Percentiles rank a stretch among this genome's conserved stretches.
Conservation (phyloP, 441 rosid species). For the Omphalea diandra region DNA sequence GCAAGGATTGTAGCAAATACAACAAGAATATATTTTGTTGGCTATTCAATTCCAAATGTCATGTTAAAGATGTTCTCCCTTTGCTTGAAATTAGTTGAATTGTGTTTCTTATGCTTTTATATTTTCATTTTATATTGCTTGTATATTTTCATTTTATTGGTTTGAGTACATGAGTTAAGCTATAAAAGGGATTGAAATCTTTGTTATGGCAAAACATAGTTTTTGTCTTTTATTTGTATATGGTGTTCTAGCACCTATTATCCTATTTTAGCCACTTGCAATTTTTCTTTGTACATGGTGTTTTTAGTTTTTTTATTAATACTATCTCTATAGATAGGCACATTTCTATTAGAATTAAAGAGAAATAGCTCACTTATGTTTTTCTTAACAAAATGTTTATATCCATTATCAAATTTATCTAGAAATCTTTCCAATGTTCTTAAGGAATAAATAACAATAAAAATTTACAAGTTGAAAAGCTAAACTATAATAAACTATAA, state of each 20-base stretch:
- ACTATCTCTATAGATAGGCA: too few relatives aligned
- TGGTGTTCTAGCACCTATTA: not conserved
- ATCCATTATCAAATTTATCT: too few relatives aligned
- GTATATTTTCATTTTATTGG: not conserved
- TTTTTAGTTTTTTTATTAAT: too few relatives aligned
- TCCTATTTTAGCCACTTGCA: not conserved
- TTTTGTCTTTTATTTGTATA: not conserved
- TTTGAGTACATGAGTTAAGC: not conserved
- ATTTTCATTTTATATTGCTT: too few relatives aligned
- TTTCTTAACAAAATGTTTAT: too few relatives aligned
- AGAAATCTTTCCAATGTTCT: too few relatives aligned
- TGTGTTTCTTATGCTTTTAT: conserved; percentile 21
- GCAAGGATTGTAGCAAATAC: too few relatives aligned
- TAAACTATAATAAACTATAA: too few relatives aligned
- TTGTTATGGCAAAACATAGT: not conserved
- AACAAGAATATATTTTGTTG: not conserved
- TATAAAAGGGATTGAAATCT: not conserved
- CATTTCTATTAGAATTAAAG: too few relatives aligned
- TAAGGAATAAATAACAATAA: too few relatives aligned
- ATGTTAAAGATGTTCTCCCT: not conserved
- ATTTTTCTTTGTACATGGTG: not conserved
- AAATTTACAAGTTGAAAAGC: too few relatives aligned
- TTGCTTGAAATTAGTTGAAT: not conserved
- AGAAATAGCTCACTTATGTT: too few relatives aligned
- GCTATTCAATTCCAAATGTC: not conserved